Evolutionary conservation across 495 filamentous ascomycete species (phyloP).

Genomic region (Penicillium soppii): DNA sequence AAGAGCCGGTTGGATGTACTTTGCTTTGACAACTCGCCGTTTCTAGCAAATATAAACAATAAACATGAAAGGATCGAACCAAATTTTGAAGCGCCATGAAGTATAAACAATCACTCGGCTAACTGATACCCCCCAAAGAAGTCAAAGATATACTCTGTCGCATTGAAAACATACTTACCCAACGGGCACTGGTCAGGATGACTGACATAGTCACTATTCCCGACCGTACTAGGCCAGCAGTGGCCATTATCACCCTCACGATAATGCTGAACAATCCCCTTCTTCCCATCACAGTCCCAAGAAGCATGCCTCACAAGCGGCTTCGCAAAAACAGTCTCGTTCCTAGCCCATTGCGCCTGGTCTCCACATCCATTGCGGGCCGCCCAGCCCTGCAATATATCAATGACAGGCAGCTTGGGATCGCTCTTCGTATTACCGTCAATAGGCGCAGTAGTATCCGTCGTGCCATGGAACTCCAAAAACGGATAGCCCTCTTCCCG

Average conservation of each 20-base stretch:
- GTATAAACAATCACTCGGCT: neutral
- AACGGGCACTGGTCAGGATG: slow-evolving; percentile 9
- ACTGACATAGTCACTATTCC: slow-evolving; percentile 32
- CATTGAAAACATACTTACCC: slow-evolving; percentile 24
- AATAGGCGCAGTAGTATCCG: slow-evolving; percentile 30
- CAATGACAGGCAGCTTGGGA: slow-evolving; percentile 19
- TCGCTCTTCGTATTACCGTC: slow-evolving; percentile 14
- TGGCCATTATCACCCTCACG: slow-evolving; percentile 45
- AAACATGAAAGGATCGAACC: no score
- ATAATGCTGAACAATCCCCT: slow-evolving; percentile 46
- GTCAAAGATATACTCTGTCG: slow-evolving; percentile 25
- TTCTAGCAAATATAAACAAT: no score
- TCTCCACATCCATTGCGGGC: slow-evolving; percentile 26
- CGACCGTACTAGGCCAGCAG: slow-evolving; percentile 43
- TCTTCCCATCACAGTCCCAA: slow-evolving; percentile 36
- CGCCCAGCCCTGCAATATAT: slow-evolving; percentile 42
- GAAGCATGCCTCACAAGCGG: slow-evolving; percentile 24
- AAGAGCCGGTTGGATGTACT: no score
- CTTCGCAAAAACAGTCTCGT: slow-evolving; percentile 17
- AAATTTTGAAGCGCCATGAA: no score
- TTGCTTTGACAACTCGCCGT: no score
- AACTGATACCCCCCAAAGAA: slow-evolving; percentile 15
- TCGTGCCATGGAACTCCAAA: slow-evolving; percentile 52
- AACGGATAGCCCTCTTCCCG: slow-evolving; percentile 32
- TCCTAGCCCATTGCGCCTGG: slow-evolving; percentile 14